Conservation (phyloP, 371 early-diverging fungal species). For the Apophysomyces variabilis region DNA sequence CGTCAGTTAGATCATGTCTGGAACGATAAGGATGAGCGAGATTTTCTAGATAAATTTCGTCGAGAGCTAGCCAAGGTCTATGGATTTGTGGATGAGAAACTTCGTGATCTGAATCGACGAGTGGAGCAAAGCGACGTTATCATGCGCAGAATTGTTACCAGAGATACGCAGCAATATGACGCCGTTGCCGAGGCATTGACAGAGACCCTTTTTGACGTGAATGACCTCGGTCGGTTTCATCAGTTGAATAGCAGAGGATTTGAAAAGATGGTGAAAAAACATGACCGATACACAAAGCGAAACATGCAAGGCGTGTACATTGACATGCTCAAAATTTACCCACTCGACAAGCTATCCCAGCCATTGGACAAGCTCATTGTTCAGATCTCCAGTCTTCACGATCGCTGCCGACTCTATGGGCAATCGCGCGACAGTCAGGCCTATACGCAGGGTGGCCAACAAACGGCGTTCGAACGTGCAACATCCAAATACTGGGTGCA, state of each 20-base stretch:
- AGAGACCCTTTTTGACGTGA: conserved; percentile 79
- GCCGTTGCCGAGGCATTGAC: conserved; percentile 73
- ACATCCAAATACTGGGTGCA: conserved; percentile 87
- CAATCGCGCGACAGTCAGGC: conserved; percentile 28
- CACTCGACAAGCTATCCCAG: conserved; percentile 78
- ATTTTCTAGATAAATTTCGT: conserved; percentile 72
- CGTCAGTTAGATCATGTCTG: conserved; percentile 48
- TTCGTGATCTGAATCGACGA: conserved; percentile 72
- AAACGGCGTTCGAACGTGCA: conserved; percentile 48
- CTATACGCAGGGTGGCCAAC: conserved; percentile 29
- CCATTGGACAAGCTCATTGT: conserved; percentile 89
- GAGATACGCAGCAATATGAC: conserved; percentile 34
- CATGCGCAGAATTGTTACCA: conserved; percentile 29
- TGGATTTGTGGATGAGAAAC: conserved; percentile 75
- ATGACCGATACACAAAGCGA: conserved; percentile 89
- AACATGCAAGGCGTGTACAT: conserved; percentile 73
- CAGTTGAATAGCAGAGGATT: conserved; percentile 95
- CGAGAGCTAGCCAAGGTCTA: conserved; percentile 88
- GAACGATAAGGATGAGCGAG: conserved; percentile 70
- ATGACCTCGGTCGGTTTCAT: conserved; percentile 89
- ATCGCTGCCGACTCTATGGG: conserved; percentile 36
- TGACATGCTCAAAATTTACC: conserved; percentile 70
- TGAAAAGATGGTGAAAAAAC: conserved; percentile 95
- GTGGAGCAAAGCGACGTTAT: conserved; percentile 71
- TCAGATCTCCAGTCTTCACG: conserved; percentile 64